Evolutionary conservation across 768 basidiomycete species (phyloP), one percentile per base, ranked within the genome.

Genomic region (Kwoniella mangroviensis): DNA sequence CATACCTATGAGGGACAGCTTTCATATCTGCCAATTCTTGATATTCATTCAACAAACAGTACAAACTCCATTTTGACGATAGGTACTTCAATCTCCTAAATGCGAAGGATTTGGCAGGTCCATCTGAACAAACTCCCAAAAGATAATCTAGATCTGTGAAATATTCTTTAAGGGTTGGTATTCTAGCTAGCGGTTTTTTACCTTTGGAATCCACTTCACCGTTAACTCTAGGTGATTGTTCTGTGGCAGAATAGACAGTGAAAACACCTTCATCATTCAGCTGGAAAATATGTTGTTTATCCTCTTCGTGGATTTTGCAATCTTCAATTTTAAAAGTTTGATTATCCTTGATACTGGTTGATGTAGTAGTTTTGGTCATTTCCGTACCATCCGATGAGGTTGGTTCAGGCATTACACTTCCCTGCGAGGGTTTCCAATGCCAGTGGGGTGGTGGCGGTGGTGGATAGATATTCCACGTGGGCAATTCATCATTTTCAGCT

Each of bases 21-120:
- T 99, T 99, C 93, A 98, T 98, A 76, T 95, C 94, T 0, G 93
- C 90, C 73, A 97, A 81, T 77, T 99, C 97, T 75, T 95, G 91
- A 77, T 90, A 91, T 81, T 98, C 97, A 68, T 98, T 95, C 75
- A 98, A 84, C 15, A 99, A 86, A 42, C 86, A 88, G 80, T 96
- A 94, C 90, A 98, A 92, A 59, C 90, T 91, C 84, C 94, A 98
- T 83, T 98, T 98, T 84, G 92, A 91, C 15, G 90, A 86, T 13
- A 99, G 87, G 81, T 96, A 99, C 83, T 92, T 93, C 70, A 99
- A 86, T 63, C 97, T 84, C 2, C 94, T 88, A 81, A 90, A 98
- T 0, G 97, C 96, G 80, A 97, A 95, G 75, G 91, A 93, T 85
- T 99, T 99, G 5, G 94, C 90, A 0, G 97, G 97, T 0, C 97